Percentiles rank a stretch among this genome's conserved stretches.
Conservation (phyloP, 805 yeast genomes). For the Candida pseudoglaebosa region DNA sequence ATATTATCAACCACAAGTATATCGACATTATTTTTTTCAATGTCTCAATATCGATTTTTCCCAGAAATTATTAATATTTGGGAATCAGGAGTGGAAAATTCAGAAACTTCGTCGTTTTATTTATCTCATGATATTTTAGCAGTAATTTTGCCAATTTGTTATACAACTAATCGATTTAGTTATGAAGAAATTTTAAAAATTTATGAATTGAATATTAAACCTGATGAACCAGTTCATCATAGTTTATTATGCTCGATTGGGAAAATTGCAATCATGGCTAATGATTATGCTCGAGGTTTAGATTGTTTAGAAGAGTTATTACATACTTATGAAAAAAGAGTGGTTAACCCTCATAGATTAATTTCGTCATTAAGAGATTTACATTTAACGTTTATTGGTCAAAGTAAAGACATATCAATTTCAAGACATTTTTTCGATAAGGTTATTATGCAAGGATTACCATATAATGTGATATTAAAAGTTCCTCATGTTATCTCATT, state of each 20-base stretch:
- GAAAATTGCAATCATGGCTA: constrained; percentile 62
- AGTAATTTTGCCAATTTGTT: constrained; percentile 62
- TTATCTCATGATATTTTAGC: constrained; percentile 66
- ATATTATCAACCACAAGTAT: constrained; percentile 21
- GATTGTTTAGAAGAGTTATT: constrained; percentile 59
- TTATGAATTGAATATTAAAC: constrained; percentile 42
- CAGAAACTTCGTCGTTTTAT: constrained; percentile 40
- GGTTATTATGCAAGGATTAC: constrained; percentile 59
- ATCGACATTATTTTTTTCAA: constrained; percentile 25
- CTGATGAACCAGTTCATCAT: constrained; percentile 28
- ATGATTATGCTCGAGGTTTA: constrained; percentile 63
- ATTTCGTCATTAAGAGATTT: constrained; percentile 62
- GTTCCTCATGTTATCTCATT: constrained; percentile 69
- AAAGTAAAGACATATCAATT: constrained; percentile 65
- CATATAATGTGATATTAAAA: constrained; percentile 66
- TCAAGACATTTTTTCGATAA: constrained; percentile 73
- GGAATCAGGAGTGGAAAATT: constrained; percentile 57
- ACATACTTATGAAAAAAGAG: constrained; percentile 38
- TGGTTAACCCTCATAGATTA: constrained; percentile 20
- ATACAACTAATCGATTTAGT: constrained; percentile 52
- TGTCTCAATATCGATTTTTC: constrained; percentile 52
- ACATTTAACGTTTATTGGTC: constrained; percentile 75
- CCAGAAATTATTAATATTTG: constrained; percentile 67
- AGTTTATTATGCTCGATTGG: constrained; percentile 69
- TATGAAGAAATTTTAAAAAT: constrained; percentile 59